phyloP scores from a whole-genome alignment of 2,329 filamentous ascomycete species.

The Pseudofabraea citricarpa region DNA sequence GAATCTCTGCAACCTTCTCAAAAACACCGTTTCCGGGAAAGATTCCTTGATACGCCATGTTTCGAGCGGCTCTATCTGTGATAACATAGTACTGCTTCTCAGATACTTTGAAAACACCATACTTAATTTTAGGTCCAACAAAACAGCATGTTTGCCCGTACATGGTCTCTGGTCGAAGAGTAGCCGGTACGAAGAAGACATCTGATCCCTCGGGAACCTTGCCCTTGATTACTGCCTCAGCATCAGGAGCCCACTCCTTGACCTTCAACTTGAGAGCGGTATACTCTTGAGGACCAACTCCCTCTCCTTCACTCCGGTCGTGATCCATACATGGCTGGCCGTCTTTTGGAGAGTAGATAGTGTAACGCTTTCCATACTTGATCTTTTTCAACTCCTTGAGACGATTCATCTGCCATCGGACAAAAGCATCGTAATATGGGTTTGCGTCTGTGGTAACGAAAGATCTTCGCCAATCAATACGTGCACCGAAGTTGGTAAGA shows the following conservation, averaged over 20 bases:
- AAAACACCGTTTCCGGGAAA: slow-evolving; percentile 74
- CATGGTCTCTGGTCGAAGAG: slow-evolving; percentile 94
- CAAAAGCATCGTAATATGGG: slow-evolving; percentile 92
- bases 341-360: slow-evolving; percentile 87
- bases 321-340: slow-evolving; percentile 86
- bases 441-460: slow-evolving; percentile 96
- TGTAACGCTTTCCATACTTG: slow-evolving; percentile 89
- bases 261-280: slow-evolving; percentile 88
- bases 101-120: slow-evolving; percentile 79
- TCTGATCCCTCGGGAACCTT: slow-evolving; percentile 76
- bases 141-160: slow-evolving; percentile 97
- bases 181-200: slow-evolving; percentile 88
- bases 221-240: slow-evolving; percentile 64
- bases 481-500: slow-evolving; percentile 75
- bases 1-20: slow-evolving; percentile 68
- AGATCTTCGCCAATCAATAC: slow-evolving; percentile 89
- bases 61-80: slow-evolving; percentile 78
- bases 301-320: slow-evolving; percentile 76
- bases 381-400: slow-evolving; percentile 88
- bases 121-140: slow-evolving; percentile 82
- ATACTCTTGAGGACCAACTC: slow-evolving; percentile 84
- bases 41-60: slow-evolving; percentile 93
- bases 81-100: slow-evolving; percentile 79
- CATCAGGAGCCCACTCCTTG: slow-evolving; percentile 78
- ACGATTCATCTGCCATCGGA: slow-evolving; percentile 95